Evolutionary conservation across 768 basidiomycete species (phyloP).

Genomic region (Amanita exitialis): DNA sequence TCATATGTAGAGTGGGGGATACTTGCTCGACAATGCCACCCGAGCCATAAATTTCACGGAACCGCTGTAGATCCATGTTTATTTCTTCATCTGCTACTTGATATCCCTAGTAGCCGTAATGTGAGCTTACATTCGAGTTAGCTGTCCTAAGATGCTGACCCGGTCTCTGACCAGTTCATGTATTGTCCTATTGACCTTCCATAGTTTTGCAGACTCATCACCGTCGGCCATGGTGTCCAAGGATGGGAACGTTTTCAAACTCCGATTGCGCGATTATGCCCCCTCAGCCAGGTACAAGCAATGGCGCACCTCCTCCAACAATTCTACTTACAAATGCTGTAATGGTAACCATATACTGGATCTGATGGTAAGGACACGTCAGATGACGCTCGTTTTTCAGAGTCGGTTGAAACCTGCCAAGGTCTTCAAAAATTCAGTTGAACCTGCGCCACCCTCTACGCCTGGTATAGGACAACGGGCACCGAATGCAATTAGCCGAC

Average conservation of each 20-base stretch:
- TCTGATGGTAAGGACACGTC: constrained; percentile 7
- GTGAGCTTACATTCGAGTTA: constrained; percentile 14
- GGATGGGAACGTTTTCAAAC: constrained; percentile 34
- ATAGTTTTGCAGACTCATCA: constrained; percentile 81
- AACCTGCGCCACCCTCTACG: constrained; percentile 42
- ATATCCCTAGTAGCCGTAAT: constrained; percentile 58
- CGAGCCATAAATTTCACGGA: constrained; percentile 62
- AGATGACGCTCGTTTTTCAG: constrained; percentile 24
- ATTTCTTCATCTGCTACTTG: constrained; percentile 93
- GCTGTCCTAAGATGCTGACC: constrained; percentile 34
- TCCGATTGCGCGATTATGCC: constrained; percentile 36
- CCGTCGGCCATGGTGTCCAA: constrained; percentile 47
- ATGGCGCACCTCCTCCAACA: constrained; percentile 23
- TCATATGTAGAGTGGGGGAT: not conserved
- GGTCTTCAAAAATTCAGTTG: constrained; percentile 76
- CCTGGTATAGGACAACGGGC: constrained; percentile 25
- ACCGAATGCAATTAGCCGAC: constrained; percentile 41
- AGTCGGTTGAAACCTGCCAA: constrained; percentile 78
- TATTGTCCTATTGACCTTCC: constrained; percentile 93
- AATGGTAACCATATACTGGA: constrained; percentile 31
- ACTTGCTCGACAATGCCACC: constrained; percentile 82
- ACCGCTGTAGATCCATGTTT: constrained; percentile 73
- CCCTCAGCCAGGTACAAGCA: constrained; percentile 31
- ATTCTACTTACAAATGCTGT: constrained; percentile 35
- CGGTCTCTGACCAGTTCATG: constrained; percentile 95